Base-by-base conservation (phyloP, 768 basidiomycete genomes). In the Suillus luteus region DNA sequence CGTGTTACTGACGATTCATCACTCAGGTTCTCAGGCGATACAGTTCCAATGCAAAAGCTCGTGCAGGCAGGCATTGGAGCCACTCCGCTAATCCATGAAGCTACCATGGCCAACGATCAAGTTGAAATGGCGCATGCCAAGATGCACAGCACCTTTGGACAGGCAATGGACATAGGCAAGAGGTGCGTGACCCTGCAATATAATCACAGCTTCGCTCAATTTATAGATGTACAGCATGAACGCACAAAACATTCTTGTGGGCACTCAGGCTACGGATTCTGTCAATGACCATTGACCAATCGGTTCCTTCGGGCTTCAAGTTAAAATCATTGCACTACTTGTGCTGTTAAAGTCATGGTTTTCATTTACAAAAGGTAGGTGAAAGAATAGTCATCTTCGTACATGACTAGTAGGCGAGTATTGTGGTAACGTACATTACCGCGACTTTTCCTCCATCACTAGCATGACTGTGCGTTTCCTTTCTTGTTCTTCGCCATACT, bases 21-120 rank as follows among this genome's bases (percentile, higher is more conserved):
- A n/a, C 44, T 43, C 66, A 96, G 95, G 24, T 99, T 92, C 71
- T 98, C 96, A 4, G 96, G 89, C 6, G 96, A 99, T 73, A 98
- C 96, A 1, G 81, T 84, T 71, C 95, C 96, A 0, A 85, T 88
- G 10, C 78, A 88, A 12, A 80, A 79, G 33, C 79, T 99, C 5
- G 85, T 89, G 27, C 72, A 80, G 51, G 87, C 85, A 0, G 96
- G 92, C 0, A 69, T 79, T 64, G 75, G 78, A 61, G 89, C 91
- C 0, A 94, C 93, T 0, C 77, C 98, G 2, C 80, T 99, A 48
- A 95, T 99, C 37, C 96, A 99, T 70, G 96, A 99, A 73, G 93
- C 96, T 0, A 95, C 94, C 3, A 89, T 98, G 84, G 91, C 87
- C 2, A 92, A 98, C 69, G 91, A 91, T 61, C 86, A 95, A 70